A percentile compares a stretch with the other conserved stretches of the same genome.
These are phyloP conservation scores for Mucor indicus DNA, from an alignment of 371 early-diverging fungal species.

Conservation along the genomic window DNA sequence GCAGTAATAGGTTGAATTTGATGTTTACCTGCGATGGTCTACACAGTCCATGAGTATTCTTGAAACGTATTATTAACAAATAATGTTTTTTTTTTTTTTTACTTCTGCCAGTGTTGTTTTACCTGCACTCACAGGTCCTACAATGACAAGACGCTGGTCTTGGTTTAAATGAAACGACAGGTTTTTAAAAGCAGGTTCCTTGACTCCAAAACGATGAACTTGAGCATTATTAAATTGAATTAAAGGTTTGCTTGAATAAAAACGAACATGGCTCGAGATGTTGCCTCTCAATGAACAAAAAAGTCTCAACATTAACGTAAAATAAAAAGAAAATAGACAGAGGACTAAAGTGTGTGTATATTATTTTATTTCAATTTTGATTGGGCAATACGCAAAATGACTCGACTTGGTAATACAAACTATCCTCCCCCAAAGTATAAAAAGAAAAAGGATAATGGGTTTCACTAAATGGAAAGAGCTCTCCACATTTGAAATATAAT, in stretches of 20 bases:
- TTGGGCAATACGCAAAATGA: neutral
- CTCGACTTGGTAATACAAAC: neutral
- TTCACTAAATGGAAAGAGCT: no score
- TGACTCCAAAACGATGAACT: slow-evolving; percentile 34
- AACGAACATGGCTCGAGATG: neutral
- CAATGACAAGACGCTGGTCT: slow-evolving; percentile 38
- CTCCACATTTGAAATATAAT: no score
- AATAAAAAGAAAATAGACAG: slow-evolving; percentile 3
- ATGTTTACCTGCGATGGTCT: slow-evolving; percentile 44
- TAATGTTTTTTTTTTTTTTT: neutral
- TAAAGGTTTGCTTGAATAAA: slow-evolving; percentile 17
- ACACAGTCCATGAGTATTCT: no score
- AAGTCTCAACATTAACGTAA: neutral
- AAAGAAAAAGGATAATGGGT: neutral
- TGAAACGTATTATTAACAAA: no score
- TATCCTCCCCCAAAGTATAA: neutral
- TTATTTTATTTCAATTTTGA: neutral
- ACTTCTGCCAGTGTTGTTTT: slow-evolving; percentile 51
- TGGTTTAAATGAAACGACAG: slow-evolving; percentile 27
- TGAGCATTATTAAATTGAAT: slow-evolving; percentile 37
- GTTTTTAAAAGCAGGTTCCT: slow-evolving; percentile 37
- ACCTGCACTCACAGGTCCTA: slow-evolving; percentile 47
- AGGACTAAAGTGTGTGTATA: neutral
- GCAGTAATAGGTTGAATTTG: slow-evolving; percentile 28
- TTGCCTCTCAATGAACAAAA: no score